A percentile compares a stretch with the other conserved stretches of the same genome.
phyloP scores from a whole-genome alignment of 441 rosid genomes.

The Pelargonium citronellum region DNA sequence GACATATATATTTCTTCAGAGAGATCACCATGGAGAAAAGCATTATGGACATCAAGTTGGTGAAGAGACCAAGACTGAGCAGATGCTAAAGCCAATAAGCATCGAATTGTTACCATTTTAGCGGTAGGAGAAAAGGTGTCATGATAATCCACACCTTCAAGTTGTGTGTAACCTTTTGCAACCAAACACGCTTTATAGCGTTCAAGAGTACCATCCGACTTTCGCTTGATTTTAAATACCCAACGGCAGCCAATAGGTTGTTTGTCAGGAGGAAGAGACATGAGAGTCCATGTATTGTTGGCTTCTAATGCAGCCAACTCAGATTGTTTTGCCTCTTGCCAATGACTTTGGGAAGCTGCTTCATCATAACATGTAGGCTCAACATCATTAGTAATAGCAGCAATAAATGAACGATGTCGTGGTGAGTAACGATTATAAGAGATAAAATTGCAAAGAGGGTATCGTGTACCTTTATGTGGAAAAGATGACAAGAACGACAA shows the following conservation, averaged over 20 bases:
- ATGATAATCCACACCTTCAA: not conserved
- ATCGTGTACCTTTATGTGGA: not conserved
- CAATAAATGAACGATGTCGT: not conserved
- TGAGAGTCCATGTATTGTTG: not conserved
- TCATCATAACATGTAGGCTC: not conserved
- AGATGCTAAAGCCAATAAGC: not conserved
- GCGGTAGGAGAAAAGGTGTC: not conserved
- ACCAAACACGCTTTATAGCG: not conserved
- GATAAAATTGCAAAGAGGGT: not conserved
- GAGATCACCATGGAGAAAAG: not conserved
- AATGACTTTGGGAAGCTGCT: not conserved
- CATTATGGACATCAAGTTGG: not conserved
- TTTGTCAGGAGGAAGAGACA: not conserved
- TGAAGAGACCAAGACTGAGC: not conserved
- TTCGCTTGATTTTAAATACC: not conserved
- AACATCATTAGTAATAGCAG: not conserved
- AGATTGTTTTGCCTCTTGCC: not conserved
- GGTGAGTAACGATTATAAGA: not conserved
- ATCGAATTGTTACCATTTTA: not conserved
- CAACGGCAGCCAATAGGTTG: not conserved
- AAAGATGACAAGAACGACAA: not conserved
- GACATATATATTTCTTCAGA: not conserved
- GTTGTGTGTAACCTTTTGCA: not conserved
- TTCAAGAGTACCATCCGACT: not conserved
- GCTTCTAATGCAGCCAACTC: not conserved